Evolutionary conservation across 1,139 yeast species (phyloP).

Genomic region (Blastobotrys buckinghamii): DNA sequence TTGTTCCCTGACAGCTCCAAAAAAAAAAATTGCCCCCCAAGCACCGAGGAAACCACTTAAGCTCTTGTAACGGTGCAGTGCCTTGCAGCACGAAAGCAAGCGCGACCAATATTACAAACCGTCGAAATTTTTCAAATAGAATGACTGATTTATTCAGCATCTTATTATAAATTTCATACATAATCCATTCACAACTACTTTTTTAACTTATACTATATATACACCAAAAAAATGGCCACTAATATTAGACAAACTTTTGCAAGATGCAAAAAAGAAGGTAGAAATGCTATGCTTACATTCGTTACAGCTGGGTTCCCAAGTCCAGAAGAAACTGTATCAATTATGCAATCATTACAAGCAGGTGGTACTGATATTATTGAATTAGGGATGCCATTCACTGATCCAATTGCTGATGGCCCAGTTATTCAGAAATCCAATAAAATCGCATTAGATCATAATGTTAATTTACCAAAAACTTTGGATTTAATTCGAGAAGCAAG

Average conservation of each 20-base stretch:
- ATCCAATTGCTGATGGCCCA: conserved; percentile 98
- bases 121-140: no score
- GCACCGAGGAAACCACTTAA: no score
- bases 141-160: no score
- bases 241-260: conserved; percentile 14
- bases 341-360: conserved; percentile 79
- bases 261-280: conserved; percentile 25
- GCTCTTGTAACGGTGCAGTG: no score
- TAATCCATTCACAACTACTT: background rate
- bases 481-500: conserved; percentile 74
- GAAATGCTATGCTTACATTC: conserved; percentile 87
- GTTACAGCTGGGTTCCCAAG: conserved; percentile 94
- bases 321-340: conserved; percentile 78
- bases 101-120: no score
- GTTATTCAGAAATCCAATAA: conserved; percentile 83
- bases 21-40: no score
- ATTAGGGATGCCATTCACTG: conserved; percentile 95
- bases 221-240: conserved; percentile 7
- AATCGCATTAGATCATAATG: conserved; percentile 70
- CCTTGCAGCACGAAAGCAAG: no score
- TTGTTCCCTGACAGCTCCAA: no score
- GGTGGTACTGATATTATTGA: conserved; percentile 96
- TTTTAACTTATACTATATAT: no score
- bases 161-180: background rate
- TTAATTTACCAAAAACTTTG: conserved; percentile 61